These are phyloP conservation scores for Przewalskia tangutica DNA, from an alignment of 257 asterid species.

Conservation along the genomic window DNA sequence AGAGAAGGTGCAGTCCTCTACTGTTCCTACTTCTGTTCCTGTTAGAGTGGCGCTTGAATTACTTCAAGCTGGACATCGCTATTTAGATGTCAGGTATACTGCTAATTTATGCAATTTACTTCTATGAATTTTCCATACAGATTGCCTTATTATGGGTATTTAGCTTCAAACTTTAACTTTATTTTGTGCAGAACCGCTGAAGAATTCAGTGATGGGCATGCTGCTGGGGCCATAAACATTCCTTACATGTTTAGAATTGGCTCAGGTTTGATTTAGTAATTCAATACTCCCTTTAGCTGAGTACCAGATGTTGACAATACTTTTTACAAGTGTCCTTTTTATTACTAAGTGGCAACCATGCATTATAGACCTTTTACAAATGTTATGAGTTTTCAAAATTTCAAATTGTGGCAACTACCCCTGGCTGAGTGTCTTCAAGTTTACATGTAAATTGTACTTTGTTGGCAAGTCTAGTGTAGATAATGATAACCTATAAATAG, in stretches of 20 bases:
- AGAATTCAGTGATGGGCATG: constrained; percentile 58
- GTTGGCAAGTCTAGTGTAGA: no score
- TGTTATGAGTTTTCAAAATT: background rate
- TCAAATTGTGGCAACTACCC: no score
- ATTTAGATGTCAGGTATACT: constrained; percentile 59
- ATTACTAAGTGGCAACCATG: background rate
- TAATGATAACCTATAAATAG: no score
- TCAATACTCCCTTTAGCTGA: background rate
- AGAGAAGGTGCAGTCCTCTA: constrained; percentile 25
- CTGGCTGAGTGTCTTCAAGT: background rate
- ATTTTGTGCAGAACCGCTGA: constrained; percentile 46
- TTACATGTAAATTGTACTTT: background rate
- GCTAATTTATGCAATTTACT: background rate
- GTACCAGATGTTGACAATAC: background rate
- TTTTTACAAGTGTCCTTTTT: background rate
- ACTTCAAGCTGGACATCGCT: constrained; percentile 68
- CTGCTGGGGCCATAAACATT: constrained; percentile 56
- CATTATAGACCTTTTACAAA: background rate
- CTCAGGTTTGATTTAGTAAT: constrained; percentile 30
- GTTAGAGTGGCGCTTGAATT: constrained; percentile 73
- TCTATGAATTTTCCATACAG: no score
- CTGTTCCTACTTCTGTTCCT: constrained; percentile 59
- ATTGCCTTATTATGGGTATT: no score
- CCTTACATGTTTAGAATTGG: constrained; percentile 60
- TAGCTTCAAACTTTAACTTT: background rate